A percentile compares a stretch with the other conserved stretches of the same genome.
Conservation (phyloP, 1,284 basidiomycete species). For the Phylloporus sp. region DNA sequence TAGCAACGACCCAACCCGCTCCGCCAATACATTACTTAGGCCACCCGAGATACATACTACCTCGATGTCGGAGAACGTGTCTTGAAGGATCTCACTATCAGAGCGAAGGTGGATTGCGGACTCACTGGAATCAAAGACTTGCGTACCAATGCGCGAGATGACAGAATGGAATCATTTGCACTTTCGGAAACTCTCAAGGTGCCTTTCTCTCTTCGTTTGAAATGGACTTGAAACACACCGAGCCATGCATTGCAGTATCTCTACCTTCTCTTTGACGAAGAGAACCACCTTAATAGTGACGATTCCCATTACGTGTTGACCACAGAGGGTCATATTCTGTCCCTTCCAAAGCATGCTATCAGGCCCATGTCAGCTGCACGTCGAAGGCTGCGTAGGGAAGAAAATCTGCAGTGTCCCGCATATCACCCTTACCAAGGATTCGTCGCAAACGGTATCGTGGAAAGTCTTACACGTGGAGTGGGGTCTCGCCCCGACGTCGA, state of each 20-base stretch:
- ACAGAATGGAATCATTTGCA: constrained; percentile 93
- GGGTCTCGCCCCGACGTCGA: constrained; percentile 75
- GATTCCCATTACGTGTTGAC: constrained; percentile 87
- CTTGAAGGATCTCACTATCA: constrained; percentile 71
- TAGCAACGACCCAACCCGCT: background rate
- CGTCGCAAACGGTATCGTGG: constrained; percentile 37
- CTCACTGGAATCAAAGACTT: constrained; percentile 83
- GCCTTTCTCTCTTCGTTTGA: background rate
- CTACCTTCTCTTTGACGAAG: constrained; percentile 89
- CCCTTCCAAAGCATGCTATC: constrained; percentile 58
- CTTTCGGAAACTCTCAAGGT: constrained; percentile 92
- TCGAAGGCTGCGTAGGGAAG: constrained; percentile 63
- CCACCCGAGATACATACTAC: constrained; percentile 90
- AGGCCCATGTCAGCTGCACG: constrained; percentile 60
- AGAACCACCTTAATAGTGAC: constrained; percentile 72
- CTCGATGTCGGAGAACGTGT: constrained; percentile 88
- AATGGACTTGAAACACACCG: background rate
- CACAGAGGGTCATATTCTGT: constrained; percentile 92
- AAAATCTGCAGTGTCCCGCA: constrained; percentile 73
- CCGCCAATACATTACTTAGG: constrained; percentile 51
- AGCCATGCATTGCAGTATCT: constrained; percentile 65
- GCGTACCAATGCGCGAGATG: constrained; percentile 78
- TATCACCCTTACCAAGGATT: constrained; percentile 55
- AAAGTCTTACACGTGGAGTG: constrained; percentile 66
- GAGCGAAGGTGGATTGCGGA: constrained; percentile 85